These are phyloP conservation scores for Amaranthus tricolor DNA, from an alignment of 179 eudicot species.

Conservation along the genomic window DNA sequence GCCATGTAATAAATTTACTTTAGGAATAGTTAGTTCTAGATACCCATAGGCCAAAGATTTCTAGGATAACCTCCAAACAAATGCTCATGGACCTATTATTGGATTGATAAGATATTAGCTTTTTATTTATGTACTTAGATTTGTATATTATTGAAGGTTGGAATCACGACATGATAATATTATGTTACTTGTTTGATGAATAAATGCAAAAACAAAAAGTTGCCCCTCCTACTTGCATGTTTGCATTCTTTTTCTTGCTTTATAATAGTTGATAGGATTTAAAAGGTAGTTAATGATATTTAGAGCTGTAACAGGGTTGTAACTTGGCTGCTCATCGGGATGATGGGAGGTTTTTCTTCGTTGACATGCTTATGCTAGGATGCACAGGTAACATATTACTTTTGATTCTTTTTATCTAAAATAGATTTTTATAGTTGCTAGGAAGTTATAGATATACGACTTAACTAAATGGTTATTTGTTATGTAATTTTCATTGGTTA, in stretches of 20 bases:
- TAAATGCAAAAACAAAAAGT: not conserved
- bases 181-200: conserved; percentile 4
- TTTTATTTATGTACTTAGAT: too few species aligned
- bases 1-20: too few species aligned
- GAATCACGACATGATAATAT: too few species aligned
- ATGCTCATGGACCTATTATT: too few species aligned
- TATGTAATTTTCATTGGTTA: not conserved
- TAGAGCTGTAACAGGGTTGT: conserved; percentile 56
- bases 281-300: conserved; percentile 3
- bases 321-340: conserved; percentile 71
- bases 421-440: not conserved
- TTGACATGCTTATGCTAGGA: conserved; percentile 72
- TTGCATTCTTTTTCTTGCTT: not conserved
- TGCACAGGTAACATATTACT: conserved; percentile 52
- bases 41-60: too few species aligned
- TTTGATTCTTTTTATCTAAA: not conserved
- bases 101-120: too few species aligned
- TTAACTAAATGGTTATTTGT: not conserved
- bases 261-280: not conserved
- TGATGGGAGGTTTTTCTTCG: conserved; percentile 63
- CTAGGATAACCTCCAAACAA: too few species aligned
- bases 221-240: too few species aligned
- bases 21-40: too few species aligned
- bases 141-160: too few species aligned
- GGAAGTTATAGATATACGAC: not conserved